Evolutionary conservation across 202 grass and related monocot species (phyloP), one percentile per base, ranked within the genome.

Genomic region (Eragrostis tef): DNA sequence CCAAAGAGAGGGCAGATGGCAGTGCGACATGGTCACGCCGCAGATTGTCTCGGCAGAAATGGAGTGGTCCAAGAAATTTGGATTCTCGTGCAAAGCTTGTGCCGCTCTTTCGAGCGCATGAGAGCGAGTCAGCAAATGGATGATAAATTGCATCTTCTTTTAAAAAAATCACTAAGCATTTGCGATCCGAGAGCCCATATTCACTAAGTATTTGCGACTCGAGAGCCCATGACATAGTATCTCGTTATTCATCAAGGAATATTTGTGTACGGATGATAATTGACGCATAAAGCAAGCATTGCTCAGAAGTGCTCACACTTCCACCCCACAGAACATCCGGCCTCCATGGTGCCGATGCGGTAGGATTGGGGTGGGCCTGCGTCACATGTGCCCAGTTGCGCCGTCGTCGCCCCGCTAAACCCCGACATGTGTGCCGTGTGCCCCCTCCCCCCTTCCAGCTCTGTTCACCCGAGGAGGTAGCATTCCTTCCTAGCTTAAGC

Each of bases 361-460:
- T 31, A 45, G 17, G 69, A 70, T 57, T 7, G 75, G 71, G 54
- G 46, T 64, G 67, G 74, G 45, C 15, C 74, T 19, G 0, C 15
- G 17, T 49, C 46, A 22, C 60, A 9, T 51, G 60, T 65, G 45
- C 26, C 3, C 34, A n/a, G 42, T 63, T 73, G 49, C 70, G 49
- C 48, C 48, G 0, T 11, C 34, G 26, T 64, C 9, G 9, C 39
- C 34, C 34, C 34, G 20, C 20, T 58, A 57, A 22, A 57, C 53
- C 21, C 21, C 19, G 50, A 52, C 19, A 9, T n/a, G n/a, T 58
- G 54, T 11, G 54, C 54, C 54, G 9, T 19, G 53, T 22, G n/a
- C 45, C 36, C 47, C 59, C 31, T 20, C 39, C 29, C 57, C 57
- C 56, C 70, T 71, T 65, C 82, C 59, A 64, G 29, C 49, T 67